Evolutionary conservation across 2,329 filamentous ascomycete genomes (phyloP).

Genomic region (Ophiostoma angusticollis): DNA sequence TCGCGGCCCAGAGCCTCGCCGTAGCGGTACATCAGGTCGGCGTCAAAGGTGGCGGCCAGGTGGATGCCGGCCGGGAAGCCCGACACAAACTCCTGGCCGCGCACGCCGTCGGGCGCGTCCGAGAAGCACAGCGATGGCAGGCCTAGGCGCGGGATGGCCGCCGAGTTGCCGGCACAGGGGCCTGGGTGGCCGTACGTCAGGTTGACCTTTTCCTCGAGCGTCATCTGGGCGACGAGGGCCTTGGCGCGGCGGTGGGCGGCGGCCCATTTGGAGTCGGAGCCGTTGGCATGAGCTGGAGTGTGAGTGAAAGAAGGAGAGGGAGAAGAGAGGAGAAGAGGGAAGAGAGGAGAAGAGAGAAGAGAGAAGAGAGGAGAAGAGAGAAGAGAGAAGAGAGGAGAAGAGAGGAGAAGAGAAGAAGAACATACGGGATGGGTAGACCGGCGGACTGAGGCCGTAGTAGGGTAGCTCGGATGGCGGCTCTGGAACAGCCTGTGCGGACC

Average conservation of each 20-base stretch:
- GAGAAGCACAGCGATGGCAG: slow-evolving; percentile 32
- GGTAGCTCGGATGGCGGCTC: slow-evolving; percentile 17
- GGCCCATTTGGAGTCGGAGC: slow-evolving; percentile 21
- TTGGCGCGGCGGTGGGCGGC: slow-evolving; percentile 23
- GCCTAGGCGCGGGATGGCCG: slow-evolving; percentile 25
- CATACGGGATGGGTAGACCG: slow-evolving; percentile 23
- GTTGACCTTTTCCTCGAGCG: slow-evolving; percentile 27
- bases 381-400: too few relatives aligned
- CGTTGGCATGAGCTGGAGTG: slow-evolving; percentile 17
- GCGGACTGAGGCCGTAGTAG: slow-evolving; percentile 23
- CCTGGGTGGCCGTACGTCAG: slow-evolving; percentile 25
- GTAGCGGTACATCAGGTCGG: slow-evolving; percentile 49
- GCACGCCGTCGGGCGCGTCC: slow-evolving; percentile 25
- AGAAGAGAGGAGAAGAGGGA: too few relatives aligned
- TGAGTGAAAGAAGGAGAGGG: neutral
- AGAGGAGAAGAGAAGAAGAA: too few relatives aligned
- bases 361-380: too few relatives aligned
- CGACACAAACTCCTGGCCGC: slow-evolving; percentile 23
- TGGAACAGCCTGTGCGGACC: neutral
- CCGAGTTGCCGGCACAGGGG: slow-evolving; percentile 21
- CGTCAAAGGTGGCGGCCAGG: slow-evolving; percentile 59
- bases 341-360: too few relatives aligned
- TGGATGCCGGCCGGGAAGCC: slow-evolving; percentile 56
- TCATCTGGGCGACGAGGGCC: slow-evolving; percentile 25
- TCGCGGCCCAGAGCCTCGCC: slow-evolving; percentile 57